These are phyloP conservation scores for Fusarium mexicanum DNA, from an alignment of 2,329 filamentous ascomycete genomes.

Conservation along the genomic window DNA sequence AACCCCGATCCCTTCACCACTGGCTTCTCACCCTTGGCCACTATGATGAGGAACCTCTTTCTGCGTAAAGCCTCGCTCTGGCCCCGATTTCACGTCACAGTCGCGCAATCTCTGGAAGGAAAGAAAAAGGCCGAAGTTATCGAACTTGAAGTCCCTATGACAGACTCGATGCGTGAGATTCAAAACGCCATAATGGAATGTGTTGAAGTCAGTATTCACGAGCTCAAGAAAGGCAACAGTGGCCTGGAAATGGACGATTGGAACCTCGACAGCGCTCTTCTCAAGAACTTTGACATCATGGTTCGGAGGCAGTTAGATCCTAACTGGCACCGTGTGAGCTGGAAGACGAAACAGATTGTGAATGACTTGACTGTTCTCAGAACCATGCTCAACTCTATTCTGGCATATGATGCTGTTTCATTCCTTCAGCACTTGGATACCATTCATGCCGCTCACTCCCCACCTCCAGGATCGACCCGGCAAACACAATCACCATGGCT, in stretches of 20 bases:
- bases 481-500: conserved; percentile 96
- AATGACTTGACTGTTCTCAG: conserved; percentile 86
- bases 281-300: conserved; percentile 90
- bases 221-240: conserved; percentile 89
- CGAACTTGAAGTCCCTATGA: conserved; percentile 96
- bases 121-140: conserved; percentile 96
- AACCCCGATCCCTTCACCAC: conserved; percentile 89
- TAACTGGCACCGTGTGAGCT: conserved; percentile 96
- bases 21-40: conserved; percentile 87
- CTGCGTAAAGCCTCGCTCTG: conserved; percentile 88
- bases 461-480: conserved; percentile 84
- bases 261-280: conserved; percentile 92
- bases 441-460: conserved; percentile 89
- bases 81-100: conserved; percentile 91
- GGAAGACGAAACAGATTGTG: conserved; percentile 94
- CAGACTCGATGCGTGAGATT: conserved; percentile 89
- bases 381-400: conserved; percentile 80
- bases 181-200: conserved; percentile 96
- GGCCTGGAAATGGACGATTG: conserved; percentile 96
- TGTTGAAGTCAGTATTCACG: conserved; percentile 92
- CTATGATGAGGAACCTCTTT: conserved; percentile 90
- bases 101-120: conserved; percentile 89
- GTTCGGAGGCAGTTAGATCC: conserved; percentile 91
- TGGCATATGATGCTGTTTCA: conserved; percentile 88
- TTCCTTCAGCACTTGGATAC: conserved; percentile 95